phyloP scores from a whole-genome alignment of 2,329 filamentous ascomycete genomes.

The Trichoderma sp. region DNA sequence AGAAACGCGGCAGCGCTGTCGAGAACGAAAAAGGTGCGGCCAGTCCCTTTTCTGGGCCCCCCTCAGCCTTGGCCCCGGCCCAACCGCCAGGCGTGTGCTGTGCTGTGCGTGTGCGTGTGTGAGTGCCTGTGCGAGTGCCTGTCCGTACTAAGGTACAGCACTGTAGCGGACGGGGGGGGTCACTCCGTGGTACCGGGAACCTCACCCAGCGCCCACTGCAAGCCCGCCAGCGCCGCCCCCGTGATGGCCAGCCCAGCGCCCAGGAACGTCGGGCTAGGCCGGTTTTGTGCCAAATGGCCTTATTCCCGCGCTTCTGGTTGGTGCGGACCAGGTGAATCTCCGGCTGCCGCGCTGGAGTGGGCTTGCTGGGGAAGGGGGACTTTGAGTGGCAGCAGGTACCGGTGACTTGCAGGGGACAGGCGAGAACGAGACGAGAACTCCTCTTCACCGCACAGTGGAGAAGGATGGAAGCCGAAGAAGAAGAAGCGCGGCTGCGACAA shows the following conservation, averaged over 20 bases:
- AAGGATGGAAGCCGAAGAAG: too few species aligned
- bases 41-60: conserved; percentile 17
- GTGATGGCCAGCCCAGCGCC: neutral
- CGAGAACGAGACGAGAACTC: neutral
- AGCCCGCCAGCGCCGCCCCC: neutral
- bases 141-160: too few species aligned
- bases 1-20: conserved; percentile 8
- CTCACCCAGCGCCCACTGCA: neutral
- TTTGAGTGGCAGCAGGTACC: conserved; percentile 13
- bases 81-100: conserved; percentile 1
- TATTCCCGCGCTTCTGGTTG: neutral
- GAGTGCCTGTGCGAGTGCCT: too few species aligned
- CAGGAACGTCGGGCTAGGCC: conserved; percentile 3
- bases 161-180: neutral
- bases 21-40: conserved; percentile 9
- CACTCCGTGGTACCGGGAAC: conserved; percentile 5
- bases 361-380: conserved; percentile 1
- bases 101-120: too few species aligned
- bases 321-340: conserved; percentile 15
- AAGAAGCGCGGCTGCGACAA: conserved; percentile 9
- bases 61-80: conserved; percentile 18
- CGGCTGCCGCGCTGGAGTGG: conserved; percentile 13
- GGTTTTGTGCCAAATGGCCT: neutral
- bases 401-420: conserved; percentile 10
- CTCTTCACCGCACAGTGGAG: conserved; percentile 17